Evolutionary conservation across 192 early-diverging fungal genomes (phyloP).

Genomic region (Coemansia erecta): DNA sequence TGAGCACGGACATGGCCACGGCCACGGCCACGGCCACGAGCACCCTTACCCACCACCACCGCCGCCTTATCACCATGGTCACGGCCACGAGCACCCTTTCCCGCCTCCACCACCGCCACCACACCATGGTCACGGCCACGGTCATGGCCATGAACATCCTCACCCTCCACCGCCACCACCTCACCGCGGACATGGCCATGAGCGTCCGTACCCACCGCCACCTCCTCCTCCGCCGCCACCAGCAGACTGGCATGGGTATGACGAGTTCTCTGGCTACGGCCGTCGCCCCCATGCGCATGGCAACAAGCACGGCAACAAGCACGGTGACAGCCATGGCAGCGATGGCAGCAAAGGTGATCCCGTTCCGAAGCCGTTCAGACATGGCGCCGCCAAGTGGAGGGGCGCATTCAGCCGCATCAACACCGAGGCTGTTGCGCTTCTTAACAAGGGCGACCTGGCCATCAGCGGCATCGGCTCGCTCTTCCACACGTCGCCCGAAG

Average conservation of each 20-base stretch:
- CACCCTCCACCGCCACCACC: background rate
- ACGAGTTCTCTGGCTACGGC: no score
- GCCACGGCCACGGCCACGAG: constrained; percentile 4
- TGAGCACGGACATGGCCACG: background rate
- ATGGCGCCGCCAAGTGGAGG: constrained; percentile 15
- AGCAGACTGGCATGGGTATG: background rate
- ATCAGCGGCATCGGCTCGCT: constrained; percentile 10
- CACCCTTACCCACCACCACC: constrained; percentile 6
- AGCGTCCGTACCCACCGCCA: constrained; percentile 3
- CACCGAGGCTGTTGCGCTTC: constrained; percentile 18
- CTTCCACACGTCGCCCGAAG: constrained; percentile 11
- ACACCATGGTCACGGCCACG: constrained; percentile 9
- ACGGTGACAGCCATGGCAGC: background rate
- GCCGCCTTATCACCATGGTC: background rate
- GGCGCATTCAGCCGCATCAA: constrained; percentile 22
- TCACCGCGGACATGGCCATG: constrained; percentile 2
- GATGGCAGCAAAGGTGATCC: background rate
- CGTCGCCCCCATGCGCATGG: background rate
- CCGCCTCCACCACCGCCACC: background rate
- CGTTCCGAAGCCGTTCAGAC: background rate
- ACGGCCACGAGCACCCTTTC: constrained; percentile 10
- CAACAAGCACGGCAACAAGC: constrained; percentile 1
- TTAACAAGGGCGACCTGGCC: constrained; percentile 32
- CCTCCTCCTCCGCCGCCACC: background rate
- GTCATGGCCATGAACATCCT: background rate